Evolutionary conservation across 2,329 filamentous ascomycete species (phyloP).

Genomic region (Dothistroma septosporum): DNA sequence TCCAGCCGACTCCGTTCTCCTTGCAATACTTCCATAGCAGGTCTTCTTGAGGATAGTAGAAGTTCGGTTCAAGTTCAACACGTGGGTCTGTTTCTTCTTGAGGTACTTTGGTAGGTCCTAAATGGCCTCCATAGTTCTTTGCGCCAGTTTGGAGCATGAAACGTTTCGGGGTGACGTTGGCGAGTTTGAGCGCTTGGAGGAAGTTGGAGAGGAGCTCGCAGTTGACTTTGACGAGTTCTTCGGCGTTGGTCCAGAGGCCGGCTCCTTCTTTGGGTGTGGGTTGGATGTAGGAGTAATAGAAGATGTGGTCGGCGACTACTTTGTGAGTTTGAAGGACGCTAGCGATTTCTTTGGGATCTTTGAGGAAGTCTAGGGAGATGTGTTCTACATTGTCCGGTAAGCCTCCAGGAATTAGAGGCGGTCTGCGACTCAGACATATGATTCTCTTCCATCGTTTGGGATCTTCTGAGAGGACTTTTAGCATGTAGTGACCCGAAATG

Average conservation of each 20-base stretch:
- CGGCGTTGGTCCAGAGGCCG: slow-evolving; percentile 48
- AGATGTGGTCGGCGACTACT: slow-evolving; percentile 44
- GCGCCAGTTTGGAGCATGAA: slow-evolving; percentile 52
- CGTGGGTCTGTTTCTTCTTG: slow-evolving; percentile 47
- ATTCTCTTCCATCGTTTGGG: slow-evolving; percentile 51
- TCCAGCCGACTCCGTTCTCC: slow-evolving; percentile 41
- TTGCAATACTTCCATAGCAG: slow-evolving; percentile 42
- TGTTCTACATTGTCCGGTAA: slow-evolving; percentile 28
- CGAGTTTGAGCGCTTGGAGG: slow-evolving; percentile 41
- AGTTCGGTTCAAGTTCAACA: slow-evolving; percentile 47
- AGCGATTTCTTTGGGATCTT: slow-evolving; percentile 37
- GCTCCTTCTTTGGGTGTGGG: slow-evolving; percentile 44
- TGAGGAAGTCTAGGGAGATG: slow-evolving; percentile 39
- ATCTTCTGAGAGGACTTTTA: slow-evolving; percentile 46
- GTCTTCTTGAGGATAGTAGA: slow-evolving; percentile 56
- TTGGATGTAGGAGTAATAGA: slow-evolving; percentile 56
- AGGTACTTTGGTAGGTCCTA: slow-evolving; percentile 44
- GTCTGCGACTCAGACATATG: slow-evolving; percentile 48
- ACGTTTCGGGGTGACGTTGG: slow-evolving; percentile 44
- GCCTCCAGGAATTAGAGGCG: slow-evolving; percentile 36
- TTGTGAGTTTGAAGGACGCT: slow-evolving; percentile 33
- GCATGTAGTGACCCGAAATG: slow-evolving; percentile 50
- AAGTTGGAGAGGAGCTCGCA: slow-evolving; percentile 50
- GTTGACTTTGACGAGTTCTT: slow-evolving; percentile 50
- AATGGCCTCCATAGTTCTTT: slow-evolving; percentile 51